Evolutionary conservation across 106 monocot genomes (phyloP).

Genomic region (Phalaenopsis aphrodite): DNA sequence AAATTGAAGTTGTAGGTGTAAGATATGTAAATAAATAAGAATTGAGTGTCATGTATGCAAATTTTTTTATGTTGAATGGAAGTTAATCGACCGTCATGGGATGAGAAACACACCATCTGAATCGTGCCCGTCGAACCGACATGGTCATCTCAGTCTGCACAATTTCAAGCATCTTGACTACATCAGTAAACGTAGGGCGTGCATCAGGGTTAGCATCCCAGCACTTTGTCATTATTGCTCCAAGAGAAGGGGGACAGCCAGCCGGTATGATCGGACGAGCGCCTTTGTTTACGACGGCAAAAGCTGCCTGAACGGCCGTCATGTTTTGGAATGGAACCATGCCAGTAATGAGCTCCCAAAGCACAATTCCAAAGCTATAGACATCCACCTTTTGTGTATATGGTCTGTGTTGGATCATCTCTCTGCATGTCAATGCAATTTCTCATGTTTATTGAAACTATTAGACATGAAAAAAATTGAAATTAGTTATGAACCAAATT

Average conservation of each 20-base stretch:
- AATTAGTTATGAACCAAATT: too few species aligned
- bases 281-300: constrained; percentile 66
- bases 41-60: too few species aligned
- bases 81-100: constrained; percentile 30
- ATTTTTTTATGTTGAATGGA: too few species aligned
- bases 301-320: constrained; percentile 60
- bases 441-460: neutral
- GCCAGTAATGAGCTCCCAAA: constrained; percentile 28
- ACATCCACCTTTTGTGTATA: constrained; percentile 26
- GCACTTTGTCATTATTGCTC: constrained; percentile 9
- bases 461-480: too few species aligned
- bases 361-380: constrained; percentile 26
- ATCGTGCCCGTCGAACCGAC: constrained; percentile 33
- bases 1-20: too few species aligned
- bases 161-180: constrained; percentile 28
- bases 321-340: constrained; percentile 25
- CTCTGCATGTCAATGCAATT: constrained; percentile 13
- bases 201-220: constrained; percentile 20
- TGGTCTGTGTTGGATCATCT: constrained; percentile 35
- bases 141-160: constrained; percentile 35
- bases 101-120: constrained; percentile 30
- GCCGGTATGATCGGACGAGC: constrained; percentile 29
- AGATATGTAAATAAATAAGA: too few species aligned
- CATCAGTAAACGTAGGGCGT: constrained; percentile 25
- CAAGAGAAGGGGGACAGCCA: constrained; percentile 5